A percentile compares a stretch with the other conserved stretches of the same genome.
phyloP scores from a whole-genome alignment of 1,139 yeast species.

The Geotrichum cucujoidarum region DNA sequence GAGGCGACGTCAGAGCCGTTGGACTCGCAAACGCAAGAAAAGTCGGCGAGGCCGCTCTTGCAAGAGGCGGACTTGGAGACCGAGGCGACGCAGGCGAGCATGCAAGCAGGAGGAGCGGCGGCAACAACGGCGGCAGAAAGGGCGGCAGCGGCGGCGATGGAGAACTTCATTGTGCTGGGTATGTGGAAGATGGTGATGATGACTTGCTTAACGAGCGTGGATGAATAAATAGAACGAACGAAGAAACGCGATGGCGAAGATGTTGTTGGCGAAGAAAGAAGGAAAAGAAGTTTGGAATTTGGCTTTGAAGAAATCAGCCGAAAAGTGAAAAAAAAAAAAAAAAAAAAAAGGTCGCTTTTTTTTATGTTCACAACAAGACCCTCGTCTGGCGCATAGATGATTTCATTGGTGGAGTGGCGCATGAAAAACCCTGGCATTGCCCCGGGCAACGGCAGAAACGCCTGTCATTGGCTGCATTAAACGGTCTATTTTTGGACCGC shows the following conservation, averaged over 20 bases:
- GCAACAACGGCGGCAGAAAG: slow-evolving; percentile 41
- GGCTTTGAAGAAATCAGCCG: slow-evolving; percentile 40
- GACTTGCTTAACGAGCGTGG: background rate
- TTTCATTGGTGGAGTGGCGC: too few relatives aligned
- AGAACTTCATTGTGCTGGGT: slow-evolving; percentile 27
- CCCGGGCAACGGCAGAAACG: too few relatives aligned
- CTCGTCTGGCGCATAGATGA: too few relatives aligned
- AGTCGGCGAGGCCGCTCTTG: slow-evolving; percentile 56
- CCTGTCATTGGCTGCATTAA: too few relatives aligned
- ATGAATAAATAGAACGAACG: background rate
- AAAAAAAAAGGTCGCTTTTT: background rate
- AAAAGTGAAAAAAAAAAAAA: slow-evolving; percentile 41
- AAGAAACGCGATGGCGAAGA: background rate
- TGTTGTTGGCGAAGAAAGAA: background rate
- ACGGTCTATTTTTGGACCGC: too few relatives aligned
- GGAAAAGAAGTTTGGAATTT: slow-evolving; percentile 16
- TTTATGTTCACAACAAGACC: too few relatives aligned
- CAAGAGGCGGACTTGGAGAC: slow-evolving; percentile 51
- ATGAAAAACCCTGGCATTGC: too few relatives aligned
- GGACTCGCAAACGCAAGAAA: slow-evolving; percentile 59
- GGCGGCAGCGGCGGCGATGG: slow-evolving; percentile 49
- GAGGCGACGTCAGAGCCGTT: slow-evolving; percentile 48
- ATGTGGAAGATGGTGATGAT: background rate
- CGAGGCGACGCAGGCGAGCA: slow-evolving; percentile 77
- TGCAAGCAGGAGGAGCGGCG: slow-evolving; percentile 67